Evolutionary conservation across 768 basidiomycete species (phyloP).

Genomic region (Pleurotus cornucopiae): DNA sequence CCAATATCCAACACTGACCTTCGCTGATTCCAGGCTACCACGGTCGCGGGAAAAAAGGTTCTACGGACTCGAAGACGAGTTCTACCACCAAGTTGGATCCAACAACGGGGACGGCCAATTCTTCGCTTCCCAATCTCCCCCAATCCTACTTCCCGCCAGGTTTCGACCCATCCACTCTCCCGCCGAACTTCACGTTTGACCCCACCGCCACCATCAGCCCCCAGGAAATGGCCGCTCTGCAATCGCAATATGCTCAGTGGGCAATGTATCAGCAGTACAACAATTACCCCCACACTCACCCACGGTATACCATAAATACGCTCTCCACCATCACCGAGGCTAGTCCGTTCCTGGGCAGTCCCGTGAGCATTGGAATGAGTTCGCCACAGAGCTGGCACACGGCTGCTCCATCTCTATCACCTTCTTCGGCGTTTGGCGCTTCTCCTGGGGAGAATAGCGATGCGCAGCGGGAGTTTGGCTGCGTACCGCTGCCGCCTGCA

Average conservation of each 20-base stretch:
- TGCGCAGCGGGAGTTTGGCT: too few relatives aligned
- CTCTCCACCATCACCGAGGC: conserved; percentile 6
- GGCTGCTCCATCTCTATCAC: too few relatives aligned
- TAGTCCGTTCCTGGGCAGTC: conserved; percentile 1
- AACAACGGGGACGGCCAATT: background rate
- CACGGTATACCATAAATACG: conserved; percentile 6
- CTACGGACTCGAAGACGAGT: conserved; percentile 2
- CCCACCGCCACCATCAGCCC: background rate
- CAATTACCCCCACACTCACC: conserved; percentile 4
- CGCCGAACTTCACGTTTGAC: background rate
- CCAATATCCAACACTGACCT: too few relatives aligned
- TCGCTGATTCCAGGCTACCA: too few relatives aligned
- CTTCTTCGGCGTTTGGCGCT: too few relatives aligned
- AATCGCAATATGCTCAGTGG: conserved; percentile 5
- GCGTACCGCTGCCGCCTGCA: too few relatives aligned
- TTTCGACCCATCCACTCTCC: background rate
- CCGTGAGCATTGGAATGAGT: background rate
- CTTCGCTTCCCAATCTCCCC: background rate
- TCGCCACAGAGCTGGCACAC: background rate
- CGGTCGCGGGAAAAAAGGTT: too few relatives aligned
- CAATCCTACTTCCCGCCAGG: background rate
- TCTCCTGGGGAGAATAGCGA: too few relatives aligned
- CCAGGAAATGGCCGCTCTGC: conserved; percentile 5
- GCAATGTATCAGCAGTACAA: conserved; percentile 1
- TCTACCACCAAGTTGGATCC: conserved; percentile 3